phyloP scores from a whole-genome alignment of 208 protist genomes.

The Vickermania ingenoplastis region DNA sequence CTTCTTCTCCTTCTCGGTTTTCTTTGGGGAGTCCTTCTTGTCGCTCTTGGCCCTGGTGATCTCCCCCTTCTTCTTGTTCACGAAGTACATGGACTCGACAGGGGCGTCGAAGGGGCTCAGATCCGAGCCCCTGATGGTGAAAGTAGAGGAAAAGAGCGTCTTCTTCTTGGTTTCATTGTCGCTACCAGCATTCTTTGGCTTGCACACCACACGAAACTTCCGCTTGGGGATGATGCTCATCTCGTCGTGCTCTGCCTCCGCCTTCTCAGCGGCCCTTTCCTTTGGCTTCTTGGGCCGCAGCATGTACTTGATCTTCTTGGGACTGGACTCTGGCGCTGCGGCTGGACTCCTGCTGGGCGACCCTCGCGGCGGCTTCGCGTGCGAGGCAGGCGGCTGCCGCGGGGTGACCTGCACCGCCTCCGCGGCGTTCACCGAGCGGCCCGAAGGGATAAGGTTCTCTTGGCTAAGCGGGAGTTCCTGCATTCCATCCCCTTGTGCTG shows the following conservation, averaged over 20 bases:
- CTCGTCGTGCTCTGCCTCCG: neutral
- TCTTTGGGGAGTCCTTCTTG: neutral
- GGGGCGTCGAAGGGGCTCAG: neutral
- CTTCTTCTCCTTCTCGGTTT: neutral
- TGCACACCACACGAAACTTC: neutral
- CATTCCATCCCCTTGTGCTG: no score
- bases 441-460: no score
- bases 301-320: neutral
- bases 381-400: neutral
- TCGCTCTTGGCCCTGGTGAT: neutral
- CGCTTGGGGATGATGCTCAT: neutral
- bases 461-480: no score
- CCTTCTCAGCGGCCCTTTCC: neutral
- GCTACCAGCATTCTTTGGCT: neutral
- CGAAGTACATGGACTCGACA: neutral
- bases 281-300: neutral
- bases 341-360: neutral
- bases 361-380: neutral
- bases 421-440: neutral
- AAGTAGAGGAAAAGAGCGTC: neutral
- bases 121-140: neutral
- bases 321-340: neutral
- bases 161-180: neutral
- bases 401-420: neutral
- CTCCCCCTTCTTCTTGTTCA: neutral